Evolutionary conservation across 139 green algal species (phyloP), one percentile per base, ranked within the genome.

Genomic region (Chlamydomonas incerta): DNA sequence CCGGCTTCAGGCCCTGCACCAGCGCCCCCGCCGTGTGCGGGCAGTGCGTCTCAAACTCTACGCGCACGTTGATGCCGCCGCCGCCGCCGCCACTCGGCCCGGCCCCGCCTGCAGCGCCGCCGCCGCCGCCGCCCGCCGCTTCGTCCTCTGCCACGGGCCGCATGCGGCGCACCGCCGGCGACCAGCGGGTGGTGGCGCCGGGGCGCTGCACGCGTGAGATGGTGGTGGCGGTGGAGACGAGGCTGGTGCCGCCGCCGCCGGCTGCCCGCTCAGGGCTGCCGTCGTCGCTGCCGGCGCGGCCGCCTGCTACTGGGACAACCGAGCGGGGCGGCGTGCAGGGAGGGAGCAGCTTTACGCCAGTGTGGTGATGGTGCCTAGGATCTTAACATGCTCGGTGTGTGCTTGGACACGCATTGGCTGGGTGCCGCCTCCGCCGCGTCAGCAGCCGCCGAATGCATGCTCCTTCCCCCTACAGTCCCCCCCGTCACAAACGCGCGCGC

Each of bases 11-110:
- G 65, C 60, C 63, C 9, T 21, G 65, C 0, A 85, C 46, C 2
- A 67, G 29, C 0, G 79, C 67, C 23, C n/a, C 31, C 0, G 79
- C 69, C 28, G 79, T 11, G 66, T 85, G 79, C 21, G 79, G 79
- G 31, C 79, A 37, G 67, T 60, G 28, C 33, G 65, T 67, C 31
- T 85, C 79, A 47, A 85, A 75, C 47, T 66, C 79, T 23, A 85
- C 31, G 3, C 50, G 65, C 13, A 85, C 66, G 20, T 72, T 35
- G 24, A 85, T 31, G 33, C 15, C 57, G 60, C 14, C 24, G 35
- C 6, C 57, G 34, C 33, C 31, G 9, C 26, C 73, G 15, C 26
- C 50, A 8, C 28, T 34, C 3, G 14, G 0, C 1, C 20, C 68
- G 20, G 8, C 68, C 1, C 24, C 17, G 2, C 11, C 28, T 11